These are phyloP conservation scores for Wickerhamomyces ciferrii DNA, from an alignment of 805 yeast species.

Conservation along the genomic window DNA sequence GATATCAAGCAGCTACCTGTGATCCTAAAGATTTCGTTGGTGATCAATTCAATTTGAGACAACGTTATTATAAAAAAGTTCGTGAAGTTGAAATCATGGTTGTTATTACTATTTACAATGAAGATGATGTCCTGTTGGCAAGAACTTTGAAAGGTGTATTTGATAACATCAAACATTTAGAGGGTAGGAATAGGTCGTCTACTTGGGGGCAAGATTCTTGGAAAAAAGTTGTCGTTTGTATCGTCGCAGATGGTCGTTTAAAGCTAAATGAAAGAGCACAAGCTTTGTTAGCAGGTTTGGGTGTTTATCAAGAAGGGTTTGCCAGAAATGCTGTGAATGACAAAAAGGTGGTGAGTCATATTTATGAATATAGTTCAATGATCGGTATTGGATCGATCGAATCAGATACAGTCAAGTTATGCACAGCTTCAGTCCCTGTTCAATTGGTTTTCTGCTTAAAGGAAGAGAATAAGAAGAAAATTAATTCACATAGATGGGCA, in stretches of 20 bases:
- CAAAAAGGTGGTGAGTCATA: slow-evolving; percentile 74
- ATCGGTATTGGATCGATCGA: slow-evolving; percentile 72
- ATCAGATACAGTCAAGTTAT: slow-evolving; percentile 60
- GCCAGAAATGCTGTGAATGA: slow-evolving; percentile 89
- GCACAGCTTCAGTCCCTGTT: slow-evolving; percentile 70
- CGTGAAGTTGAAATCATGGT: slow-evolving; percentile 82
- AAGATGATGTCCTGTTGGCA: slow-evolving; percentile 75
- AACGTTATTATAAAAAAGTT: slow-evolving; percentile 69
- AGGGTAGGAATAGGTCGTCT: slow-evolving; percentile 56
- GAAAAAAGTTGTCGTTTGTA: slow-evolving; percentile 87
- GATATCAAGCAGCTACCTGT: slow-evolving; percentile 92
- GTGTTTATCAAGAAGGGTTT: slow-evolving; percentile 92
- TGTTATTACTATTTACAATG: slow-evolving; percentile 88
- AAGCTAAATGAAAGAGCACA: slow-evolving; percentile 76
- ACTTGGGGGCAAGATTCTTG: slow-evolving; percentile 96
- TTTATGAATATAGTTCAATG: slow-evolving; percentile 91
- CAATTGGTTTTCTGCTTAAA: slow-evolving; percentile 87
- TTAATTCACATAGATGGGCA: slow-evolving; percentile 96
- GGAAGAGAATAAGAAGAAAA: slow-evolving; percentile 83
- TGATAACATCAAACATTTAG: slow-evolving; percentile 75
- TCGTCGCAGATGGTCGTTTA: slow-evolving; percentile 89
- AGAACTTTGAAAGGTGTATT: slow-evolving; percentile 88
- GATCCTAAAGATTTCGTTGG: slow-evolving; percentile 69
- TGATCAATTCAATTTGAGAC: slow-evolving; percentile 76
- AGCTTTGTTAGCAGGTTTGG: slow-evolving; percentile 79